These are phyloP conservation scores for Ophiocordyceps sinensis DNA, from an alignment of 2,329 filamentous ascomycete species.

Conservation along the genomic window DNA sequence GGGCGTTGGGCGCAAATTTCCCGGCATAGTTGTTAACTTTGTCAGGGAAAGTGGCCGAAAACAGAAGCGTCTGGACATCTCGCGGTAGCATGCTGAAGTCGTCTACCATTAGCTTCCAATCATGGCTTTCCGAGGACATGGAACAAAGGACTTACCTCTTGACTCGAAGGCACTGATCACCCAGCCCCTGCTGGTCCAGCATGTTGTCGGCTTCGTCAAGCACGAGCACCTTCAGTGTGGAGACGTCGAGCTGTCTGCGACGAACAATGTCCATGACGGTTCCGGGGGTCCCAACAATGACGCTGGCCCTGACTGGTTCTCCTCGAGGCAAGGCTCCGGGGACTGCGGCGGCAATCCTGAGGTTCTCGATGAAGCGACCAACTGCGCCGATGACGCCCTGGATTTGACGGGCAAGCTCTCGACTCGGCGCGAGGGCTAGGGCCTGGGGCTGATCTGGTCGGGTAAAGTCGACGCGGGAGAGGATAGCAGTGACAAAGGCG, in stretches of 20 bases:
- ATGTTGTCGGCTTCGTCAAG: constrained; percentile 98
- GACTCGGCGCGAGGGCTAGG: constrained; percentile 77
- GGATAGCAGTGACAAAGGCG: constrained; percentile 84
- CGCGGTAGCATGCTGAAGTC: constrained; percentile 52
- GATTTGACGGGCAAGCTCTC: constrained; percentile 91
- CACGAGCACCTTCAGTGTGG: constrained; percentile 65
- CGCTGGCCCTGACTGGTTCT: constrained; percentile 54
- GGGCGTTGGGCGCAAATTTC: constrained; percentile 72
- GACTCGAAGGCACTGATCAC: constrained; percentile 86
- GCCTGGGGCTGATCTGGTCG: constrained; percentile 64
- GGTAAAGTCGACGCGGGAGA: constrained; percentile 68
- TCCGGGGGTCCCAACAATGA: constrained; percentile 87
- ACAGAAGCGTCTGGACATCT: constrained; percentile 75
- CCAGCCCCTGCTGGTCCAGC: constrained; percentile 88
- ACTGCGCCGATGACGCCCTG: constrained; percentile 71
- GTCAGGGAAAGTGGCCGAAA: constrained; percentile 86
- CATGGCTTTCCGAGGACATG: not conserved
- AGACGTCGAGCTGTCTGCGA: constrained; percentile 57
- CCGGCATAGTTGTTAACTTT: constrained; percentile 73
- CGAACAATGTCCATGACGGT: constrained; percentile 82
- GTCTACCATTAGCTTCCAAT: constrained; percentile 13
- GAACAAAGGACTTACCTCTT: constrained; percentile 46
- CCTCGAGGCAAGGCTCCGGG: constrained; percentile 61
- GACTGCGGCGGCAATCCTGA: constrained; percentile 69
- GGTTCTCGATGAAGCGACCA: constrained; percentile 65